A percentile compares a stretch with the other conserved stretches of the same genome.
Evolutionary conservation across 495 filamentous ascomycete genomes (phyloP).

Genomic region (Amphirosellinia nigrospora): DNA sequence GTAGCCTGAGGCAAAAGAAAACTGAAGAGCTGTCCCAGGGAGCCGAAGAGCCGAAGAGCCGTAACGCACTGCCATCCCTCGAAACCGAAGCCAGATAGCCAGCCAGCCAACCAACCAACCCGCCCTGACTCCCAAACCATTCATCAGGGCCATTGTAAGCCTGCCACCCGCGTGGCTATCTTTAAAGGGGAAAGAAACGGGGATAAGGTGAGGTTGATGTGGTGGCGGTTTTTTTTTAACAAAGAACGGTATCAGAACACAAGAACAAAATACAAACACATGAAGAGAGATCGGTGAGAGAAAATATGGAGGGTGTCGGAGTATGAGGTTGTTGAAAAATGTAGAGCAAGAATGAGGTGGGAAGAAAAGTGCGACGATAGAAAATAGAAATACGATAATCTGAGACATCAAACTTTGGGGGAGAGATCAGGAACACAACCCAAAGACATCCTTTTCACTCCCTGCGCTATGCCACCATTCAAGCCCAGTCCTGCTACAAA

Average conservation of each 20-base stretch:
- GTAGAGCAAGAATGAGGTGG: not conserved
- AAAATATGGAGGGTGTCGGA: not conserved
- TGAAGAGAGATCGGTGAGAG: constrained; percentile 10
- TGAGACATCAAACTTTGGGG: constrained; percentile 24
- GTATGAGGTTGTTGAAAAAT: not conserved
- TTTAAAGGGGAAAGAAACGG: constrained; percentile 18
- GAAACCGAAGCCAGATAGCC: constrained; percentile 26
- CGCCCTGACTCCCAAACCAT: constrained; percentile 28
- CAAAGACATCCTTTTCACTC: constrained; percentile 66
- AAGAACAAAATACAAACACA: constrained; percentile 24
- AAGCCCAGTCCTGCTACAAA: constrained; percentile 41
- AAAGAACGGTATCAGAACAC: constrained; percentile 13
- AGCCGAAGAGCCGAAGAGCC: constrained; percentile 25
- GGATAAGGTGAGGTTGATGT: constrained; percentile 13
- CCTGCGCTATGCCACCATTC: constrained; percentile 63
- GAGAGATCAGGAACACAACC: constrained; percentile 53
- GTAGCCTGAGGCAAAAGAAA: constrained; percentile 8
- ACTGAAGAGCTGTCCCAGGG: constrained; percentile 58
- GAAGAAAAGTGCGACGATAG: constrained; percentile 17
- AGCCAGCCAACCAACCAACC: constrained; percentile 26
- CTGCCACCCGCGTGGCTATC: constrained; percentile 28
- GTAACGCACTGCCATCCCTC: constrained; percentile 27
- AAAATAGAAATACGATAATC: constrained; percentile 24
- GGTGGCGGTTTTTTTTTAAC: constrained; percentile 15
- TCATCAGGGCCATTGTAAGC: constrained; percentile 27